phyloP scores from a whole-genome alignment of 1,139 yeast species.

The Lodderomyces elongisporus region DNA sequence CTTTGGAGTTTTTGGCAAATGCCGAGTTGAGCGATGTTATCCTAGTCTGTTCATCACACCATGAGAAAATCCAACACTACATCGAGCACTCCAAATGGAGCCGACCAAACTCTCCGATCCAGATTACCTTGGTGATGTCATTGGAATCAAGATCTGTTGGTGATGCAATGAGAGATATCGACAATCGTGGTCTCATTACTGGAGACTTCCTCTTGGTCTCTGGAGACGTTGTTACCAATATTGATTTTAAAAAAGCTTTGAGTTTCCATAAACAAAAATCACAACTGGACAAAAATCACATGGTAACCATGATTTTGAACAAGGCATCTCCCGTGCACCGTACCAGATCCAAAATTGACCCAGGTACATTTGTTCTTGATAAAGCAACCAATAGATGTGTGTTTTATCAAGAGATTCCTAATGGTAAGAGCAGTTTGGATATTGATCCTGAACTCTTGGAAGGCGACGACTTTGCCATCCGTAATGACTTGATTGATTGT shows the following conservation, averaged over 20 bases:
- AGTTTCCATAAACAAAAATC: slow-evolving; percentile 69
- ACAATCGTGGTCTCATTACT: slow-evolving; percentile 79
- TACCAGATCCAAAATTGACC: slow-evolving; percentile 71
- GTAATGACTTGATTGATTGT: slow-evolving; percentile 94
- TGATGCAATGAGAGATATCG: slow-evolving; percentile 94
- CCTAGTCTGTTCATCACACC: slow-evolving; percentile 85
- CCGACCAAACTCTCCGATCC: slow-evolving; percentile 27
- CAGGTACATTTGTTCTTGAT: slow-evolving; percentile 82
- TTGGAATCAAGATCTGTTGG: slow-evolving; percentile 90
- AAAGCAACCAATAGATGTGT: slow-evolving; percentile 69
- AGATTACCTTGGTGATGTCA: slow-evolving; percentile 72
- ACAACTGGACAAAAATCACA: slow-evolving; percentile 77
- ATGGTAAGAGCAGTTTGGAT: slow-evolving; percentile 39
- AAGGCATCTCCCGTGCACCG: slow-evolving; percentile 85
- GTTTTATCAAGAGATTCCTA: slow-evolving; percentile 71
- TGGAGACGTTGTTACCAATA: slow-evolving; percentile 91
- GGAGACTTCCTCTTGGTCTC: slow-evolving; percentile 87
- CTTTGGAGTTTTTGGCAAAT: slow-evolving; percentile 87
- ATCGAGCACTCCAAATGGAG: slow-evolving; percentile 85
- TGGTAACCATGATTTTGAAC: slow-evolving; percentile 88
- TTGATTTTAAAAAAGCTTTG: slow-evolving; percentile 71
- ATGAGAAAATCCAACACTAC: slow-evolving; percentile 79
- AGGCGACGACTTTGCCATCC: slow-evolving; percentile 61
- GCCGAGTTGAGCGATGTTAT: slow-evolving; percentile 89
- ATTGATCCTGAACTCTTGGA: slow-evolving; percentile 84